Evolutionary conservation across 768 basidiomycete species (phyloP).

Genomic region (Scleroderma bovista): DNA sequence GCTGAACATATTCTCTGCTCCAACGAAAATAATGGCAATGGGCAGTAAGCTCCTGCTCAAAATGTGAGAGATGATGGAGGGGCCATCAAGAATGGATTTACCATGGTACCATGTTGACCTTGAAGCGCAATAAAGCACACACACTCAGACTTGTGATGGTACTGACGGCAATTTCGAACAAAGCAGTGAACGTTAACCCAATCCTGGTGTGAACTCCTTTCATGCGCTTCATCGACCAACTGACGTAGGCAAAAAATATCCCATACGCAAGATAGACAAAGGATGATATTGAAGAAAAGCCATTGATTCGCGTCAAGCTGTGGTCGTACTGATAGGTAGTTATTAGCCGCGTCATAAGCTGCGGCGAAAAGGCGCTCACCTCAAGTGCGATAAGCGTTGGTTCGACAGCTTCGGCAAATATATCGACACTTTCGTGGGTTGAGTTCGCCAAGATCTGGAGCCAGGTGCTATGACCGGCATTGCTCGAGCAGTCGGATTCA

Average conservation of each 20-base stretch:
- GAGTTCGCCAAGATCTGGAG: slow-evolving; percentile 46
- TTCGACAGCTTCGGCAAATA: slow-evolving; percentile 36
- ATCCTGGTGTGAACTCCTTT: slow-evolving; percentile 84
- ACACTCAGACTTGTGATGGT: slow-evolving; percentile 93
- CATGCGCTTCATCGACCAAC: slow-evolving; percentile 70
- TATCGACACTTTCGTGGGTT: slow-evolving; percentile 29
- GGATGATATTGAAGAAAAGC: slow-evolving; percentile 58
- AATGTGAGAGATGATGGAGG: slow-evolving; percentile 5
- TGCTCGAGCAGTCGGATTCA: slow-evolving; percentile 63
- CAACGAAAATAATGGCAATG: slow-evolving; percentile 91
- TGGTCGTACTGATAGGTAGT: slow-evolving; percentile 44
- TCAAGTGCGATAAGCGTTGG: slow-evolving; percentile 42
- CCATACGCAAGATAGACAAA: slow-evolving; percentile 75
- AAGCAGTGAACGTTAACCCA: slow-evolving; percentile 88
- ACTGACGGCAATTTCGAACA: slow-evolving; percentile 87
- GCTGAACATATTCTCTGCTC: slow-evolving; percentile 96
- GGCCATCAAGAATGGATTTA: slow-evolving; percentile 29
- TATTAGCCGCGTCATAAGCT: background rate
- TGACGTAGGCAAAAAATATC: slow-evolving; percentile 70
- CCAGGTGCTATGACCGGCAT: slow-evolving; percentile 61
- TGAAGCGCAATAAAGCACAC: slow-evolving; percentile 84
- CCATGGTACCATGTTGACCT: slow-evolving; percentile 88
- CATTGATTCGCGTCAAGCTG: slow-evolving; percentile 38
- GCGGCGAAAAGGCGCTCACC: slow-evolving; percentile 26
- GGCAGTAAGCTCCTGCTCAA: slow-evolving; percentile 74